phyloP scores from a whole-genome alignment of 768 basidiomycete species.

The Suillus americanus region DNA sequence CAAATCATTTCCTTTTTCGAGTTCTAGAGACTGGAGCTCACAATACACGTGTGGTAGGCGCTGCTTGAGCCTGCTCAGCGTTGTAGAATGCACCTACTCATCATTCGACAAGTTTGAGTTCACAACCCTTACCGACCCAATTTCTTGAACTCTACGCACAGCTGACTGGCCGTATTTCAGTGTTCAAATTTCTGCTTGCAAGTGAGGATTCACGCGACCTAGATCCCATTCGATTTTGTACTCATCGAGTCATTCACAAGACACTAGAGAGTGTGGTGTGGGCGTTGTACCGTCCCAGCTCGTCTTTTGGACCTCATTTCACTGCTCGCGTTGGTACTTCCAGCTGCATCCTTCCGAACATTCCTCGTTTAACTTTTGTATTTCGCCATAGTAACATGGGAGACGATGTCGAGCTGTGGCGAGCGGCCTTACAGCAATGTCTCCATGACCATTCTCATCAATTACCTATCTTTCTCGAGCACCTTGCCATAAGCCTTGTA shows the following conservation, averaged over 20 bases:
- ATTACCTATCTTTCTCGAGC: neutral
- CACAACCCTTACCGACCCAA: no score
- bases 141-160: no score
- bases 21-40: no score
- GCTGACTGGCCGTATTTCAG: neutral
- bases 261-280: neutral
- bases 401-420: neutral
- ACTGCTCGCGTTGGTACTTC: neutral
- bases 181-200: neutral
- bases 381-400: neutral
- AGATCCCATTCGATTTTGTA: neutral
- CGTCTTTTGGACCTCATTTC: neutral
- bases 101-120: no score
- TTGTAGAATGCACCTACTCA: no score
- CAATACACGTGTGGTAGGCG: no score
- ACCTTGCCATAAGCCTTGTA: conserved; percentile 19
- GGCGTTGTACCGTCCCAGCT: neutral
- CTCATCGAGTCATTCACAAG: neutral
- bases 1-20: no score
- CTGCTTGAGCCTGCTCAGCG: no score
- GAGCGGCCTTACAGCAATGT: neutral
- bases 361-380: neutral
- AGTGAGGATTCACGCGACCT: neutral
- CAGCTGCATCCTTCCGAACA: neutral
- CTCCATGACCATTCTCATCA: neutral